Evolutionary conservation across 2,329 filamentous ascomycete genomes (phyloP).

Genomic region (Elsinoe fawcettii): DNA sequence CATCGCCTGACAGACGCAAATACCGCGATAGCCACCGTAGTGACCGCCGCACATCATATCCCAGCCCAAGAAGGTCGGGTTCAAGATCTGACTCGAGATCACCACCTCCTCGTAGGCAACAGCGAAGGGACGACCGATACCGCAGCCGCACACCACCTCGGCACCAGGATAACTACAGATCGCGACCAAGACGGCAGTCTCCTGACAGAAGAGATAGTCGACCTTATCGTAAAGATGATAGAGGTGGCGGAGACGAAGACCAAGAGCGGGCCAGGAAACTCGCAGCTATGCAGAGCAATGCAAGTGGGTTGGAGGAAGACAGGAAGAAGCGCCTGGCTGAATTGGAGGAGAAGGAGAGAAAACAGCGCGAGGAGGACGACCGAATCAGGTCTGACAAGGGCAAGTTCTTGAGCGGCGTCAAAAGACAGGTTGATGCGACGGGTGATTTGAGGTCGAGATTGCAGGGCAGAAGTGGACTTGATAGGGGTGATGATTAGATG

Average conservation of each 20-base stretch:
- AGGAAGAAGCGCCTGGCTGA: constrained; percentile 60
- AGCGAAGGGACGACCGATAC: background rate
- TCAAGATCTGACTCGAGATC: constrained; percentile 30
- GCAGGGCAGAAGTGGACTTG: constrained; percentile 17
- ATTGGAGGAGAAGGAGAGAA: constrained; percentile 57
- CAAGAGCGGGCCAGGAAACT: constrained; percentile 32
- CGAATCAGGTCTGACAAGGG: constrained; percentile 30
- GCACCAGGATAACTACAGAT: constrained; percentile 21
- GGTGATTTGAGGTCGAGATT: constrained; percentile 16
- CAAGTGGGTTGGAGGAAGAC: constrained; percentile 59
- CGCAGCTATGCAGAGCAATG: constrained; percentile 36
- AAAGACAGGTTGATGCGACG: constrained; percentile 26
- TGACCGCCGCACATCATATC: constrained; percentile 28
- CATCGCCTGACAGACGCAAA: constrained; percentile 33
- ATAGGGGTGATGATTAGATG: constrained; percentile 15
- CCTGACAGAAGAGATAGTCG: constrained; percentile 10
- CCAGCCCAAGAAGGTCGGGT: constrained; percentile 29
- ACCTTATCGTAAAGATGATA: constrained; percentile 17
- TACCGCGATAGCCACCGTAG: constrained; percentile 24
- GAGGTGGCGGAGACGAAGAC: constrained; percentile 24
- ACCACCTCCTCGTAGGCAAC: constrained; percentile 19
- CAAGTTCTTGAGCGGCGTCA: constrained; percentile 30
- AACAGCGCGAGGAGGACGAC: constrained; percentile 60
- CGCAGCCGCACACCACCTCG: background rate
- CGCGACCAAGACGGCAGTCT: constrained; percentile 16